Evolutionary conservation across 176 grass and related monocot species (phyloP).

Genomic region (Musa beccarii): DNA sequence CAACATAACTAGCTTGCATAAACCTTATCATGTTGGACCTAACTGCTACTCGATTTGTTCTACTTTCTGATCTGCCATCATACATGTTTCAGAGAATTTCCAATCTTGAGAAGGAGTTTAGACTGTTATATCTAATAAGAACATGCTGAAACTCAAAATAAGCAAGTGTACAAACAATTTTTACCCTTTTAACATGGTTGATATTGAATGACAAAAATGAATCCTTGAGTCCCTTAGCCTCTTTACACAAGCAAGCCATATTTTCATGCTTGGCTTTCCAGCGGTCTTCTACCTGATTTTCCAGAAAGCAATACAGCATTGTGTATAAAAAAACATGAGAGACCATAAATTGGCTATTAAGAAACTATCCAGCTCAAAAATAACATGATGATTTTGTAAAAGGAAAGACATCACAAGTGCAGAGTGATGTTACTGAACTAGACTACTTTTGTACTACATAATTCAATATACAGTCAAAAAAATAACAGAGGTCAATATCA

Average conservation of each 20-base stretch:
- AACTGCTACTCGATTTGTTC: neutral
- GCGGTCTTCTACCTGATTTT: constrained; percentile 36
- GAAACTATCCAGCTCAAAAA: neutral
- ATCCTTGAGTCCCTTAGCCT: constrained; percentile 39
- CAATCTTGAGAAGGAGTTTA: neutral
- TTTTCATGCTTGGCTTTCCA: constrained; percentile 33
- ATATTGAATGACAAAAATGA: constrained; percentile 34
- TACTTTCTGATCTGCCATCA: no score
- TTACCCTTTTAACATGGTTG: constrained; percentile 52
- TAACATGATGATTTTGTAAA: neutral
- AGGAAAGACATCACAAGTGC: neutral
- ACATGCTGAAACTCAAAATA: neutral
- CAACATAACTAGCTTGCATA: neutral
- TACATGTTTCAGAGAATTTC: neutral
- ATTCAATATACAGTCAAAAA: no score
- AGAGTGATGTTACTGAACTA: no score
- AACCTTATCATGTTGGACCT: neutral
- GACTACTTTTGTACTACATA: no score
- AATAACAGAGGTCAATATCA: no score
- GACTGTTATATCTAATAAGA: neutral
- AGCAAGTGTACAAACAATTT: neutral
- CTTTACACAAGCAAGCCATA: constrained; percentile 47
- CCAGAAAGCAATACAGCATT: constrained; percentile 1
- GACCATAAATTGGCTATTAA: constrained; percentile 1
- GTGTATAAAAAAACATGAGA: neutral